Conservation (phyloP, 2,329 filamentous ascomycete genomes). For the Cladosporium sp. region DNA sequence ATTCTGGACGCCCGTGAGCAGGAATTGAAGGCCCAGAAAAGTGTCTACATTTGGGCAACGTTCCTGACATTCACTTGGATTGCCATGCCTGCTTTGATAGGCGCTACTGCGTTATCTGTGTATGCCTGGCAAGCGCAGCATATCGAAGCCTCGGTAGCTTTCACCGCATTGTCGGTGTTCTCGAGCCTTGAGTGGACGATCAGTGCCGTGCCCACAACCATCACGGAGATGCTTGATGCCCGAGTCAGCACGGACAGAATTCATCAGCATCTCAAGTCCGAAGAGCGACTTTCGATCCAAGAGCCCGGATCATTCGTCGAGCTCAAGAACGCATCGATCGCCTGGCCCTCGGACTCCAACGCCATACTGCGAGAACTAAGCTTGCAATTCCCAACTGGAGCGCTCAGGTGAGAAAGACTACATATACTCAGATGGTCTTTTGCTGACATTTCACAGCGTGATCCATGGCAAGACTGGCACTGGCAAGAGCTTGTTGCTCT, state of each 20-base stretch:
- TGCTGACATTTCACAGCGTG: not conserved
- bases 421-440: not conserved
- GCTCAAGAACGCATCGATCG: not conserved
- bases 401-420: not conserved
- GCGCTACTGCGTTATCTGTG: not conserved
- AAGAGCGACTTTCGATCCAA: not conserved
- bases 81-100: not conserved
- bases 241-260: not conserved
- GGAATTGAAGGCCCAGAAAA: not conserved
- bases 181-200: not conserved
- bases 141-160: not conserved
- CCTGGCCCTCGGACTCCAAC: not conserved
- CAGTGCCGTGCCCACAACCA: not conserved
- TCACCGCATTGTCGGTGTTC: not conserved
- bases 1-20: not conserved
- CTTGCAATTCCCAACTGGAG: not conserved
- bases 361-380: not conserved
- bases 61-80: not conserved
- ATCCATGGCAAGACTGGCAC: constrained; percentile 4
- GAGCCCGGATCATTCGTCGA: not conserved
- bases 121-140: not conserved
- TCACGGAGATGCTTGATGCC: not conserved
- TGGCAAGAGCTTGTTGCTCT: not conserved
- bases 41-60: not conserved
- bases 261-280: not conserved